Evolutionary conservation across 176 grass and related monocot species (phyloP), one percentile per base, ranked within the genome.

Genomic region (Miscanthus lutarioriparius): DNA sequence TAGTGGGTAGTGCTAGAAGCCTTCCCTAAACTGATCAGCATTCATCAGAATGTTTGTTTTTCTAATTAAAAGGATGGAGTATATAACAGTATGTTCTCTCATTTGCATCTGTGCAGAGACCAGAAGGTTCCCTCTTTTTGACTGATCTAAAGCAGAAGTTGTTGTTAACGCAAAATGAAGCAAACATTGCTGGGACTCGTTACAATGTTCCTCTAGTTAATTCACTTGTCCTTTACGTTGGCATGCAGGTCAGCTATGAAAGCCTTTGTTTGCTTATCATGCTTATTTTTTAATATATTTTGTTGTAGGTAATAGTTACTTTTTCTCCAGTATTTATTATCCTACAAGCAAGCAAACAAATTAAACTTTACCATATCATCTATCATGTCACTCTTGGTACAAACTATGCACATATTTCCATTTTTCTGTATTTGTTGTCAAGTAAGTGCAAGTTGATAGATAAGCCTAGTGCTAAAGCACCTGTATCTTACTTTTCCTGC

Each of bases 201-300:
- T 98, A 93, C 48, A 98, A 95, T 90, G 91, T 98, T 39, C 91
- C 93, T 82, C 78, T 98, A 27, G 89, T 98, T 72, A 98, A 98
- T 75, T 98, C 96, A 16, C 93, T 98, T 67, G 93, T 95, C 36
- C 87, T 98, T 75, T 98, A 95, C 68, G 88, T 98, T 8, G 96
- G 96, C 83, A 95, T 95, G 77, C 93, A 98, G 93, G 96, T 98
- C 79, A 82, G 88, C 66, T 86, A 22, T 27, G 59, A 40, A 64
- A 85, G 72, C 25, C 48, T 27, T 37, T 20, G 76, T 33, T 82
- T 70, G 41, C 12, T 17, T 9, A 40, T 20, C 7, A 48, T 49
- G 8, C 44, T 70, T 53, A 9, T 56, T 69, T 3, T 25, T 10
- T 79, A 37, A 13, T 38, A 11, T 70, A 20, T 78, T 35, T 85